Evolutionary conservation across 1,284 basidiomycete genomes (phyloP), one percentile per base, ranked within the genome.

Genomic region (Vanrija sp.): DNA sequence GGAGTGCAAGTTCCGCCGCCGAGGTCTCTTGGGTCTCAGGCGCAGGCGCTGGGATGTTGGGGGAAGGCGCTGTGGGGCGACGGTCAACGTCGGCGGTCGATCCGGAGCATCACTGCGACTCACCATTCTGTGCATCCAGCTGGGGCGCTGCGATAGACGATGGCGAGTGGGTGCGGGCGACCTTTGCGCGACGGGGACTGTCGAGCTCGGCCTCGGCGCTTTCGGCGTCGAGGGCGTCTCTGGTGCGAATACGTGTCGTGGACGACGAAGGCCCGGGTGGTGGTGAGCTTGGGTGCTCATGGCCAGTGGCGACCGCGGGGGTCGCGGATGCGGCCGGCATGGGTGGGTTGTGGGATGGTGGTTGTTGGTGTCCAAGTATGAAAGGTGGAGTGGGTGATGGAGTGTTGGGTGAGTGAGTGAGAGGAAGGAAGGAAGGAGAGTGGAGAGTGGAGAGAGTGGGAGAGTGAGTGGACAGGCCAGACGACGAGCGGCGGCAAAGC

Each of bases 191-290:
- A 19, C 44, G 51, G 5, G 53, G 53, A 3, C 24, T 46, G 27
- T 51, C 45, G 3, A 31, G 35, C 18, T 43, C 54, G 41, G 27
- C 31, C 23, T 47, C 45, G 44, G 42, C 55, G 31, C 25, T 39
- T 25, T 46, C 50, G 23, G 44, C 41, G 36, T 60, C 57, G 22
- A 53, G 53, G n/a, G 49, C 49, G 31, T 51, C 52, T 36, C 58
- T 39, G 20, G 49, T 49, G 43, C 58, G 54, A 35, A 39, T 51
- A 14, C 31, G 31, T 4, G 10, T 31, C 9, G 31, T 14, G 9
- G 9, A 45, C 31, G 7, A 44, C 45, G 31, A 22, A 38, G 27
- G 19, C 6, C 14, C 36, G 9, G 20, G 24, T 14, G 41, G 20
- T 24, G 45, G 31, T 38, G 12, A 18, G 44, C 16, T 35, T 19